These are phyloP conservation scores for Macaranga tanarius DNA, from an alignment of 441 rosid genomes.

Conservation along the genomic window DNA sequence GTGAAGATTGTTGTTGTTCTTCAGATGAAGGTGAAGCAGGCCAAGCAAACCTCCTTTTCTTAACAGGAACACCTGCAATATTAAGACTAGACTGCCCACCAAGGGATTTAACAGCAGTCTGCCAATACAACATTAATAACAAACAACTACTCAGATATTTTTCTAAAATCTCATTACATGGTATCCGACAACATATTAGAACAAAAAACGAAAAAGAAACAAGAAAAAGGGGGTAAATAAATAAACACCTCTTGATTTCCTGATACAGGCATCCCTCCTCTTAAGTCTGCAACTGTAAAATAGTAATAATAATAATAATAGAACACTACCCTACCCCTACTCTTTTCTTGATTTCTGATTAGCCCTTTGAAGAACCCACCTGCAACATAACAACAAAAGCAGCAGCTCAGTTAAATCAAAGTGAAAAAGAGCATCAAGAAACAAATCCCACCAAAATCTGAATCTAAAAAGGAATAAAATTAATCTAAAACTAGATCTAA, in stretches of 20 bases:
- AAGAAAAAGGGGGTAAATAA: constrained; percentile 3
- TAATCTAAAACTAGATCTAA: background rate
- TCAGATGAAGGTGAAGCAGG: constrained; percentile 43
- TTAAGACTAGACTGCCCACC: constrained; percentile 52
- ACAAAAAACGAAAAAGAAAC: too few species aligned
- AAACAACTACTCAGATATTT: constrained; percentile 17
- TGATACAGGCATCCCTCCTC: constrained; percentile 46
- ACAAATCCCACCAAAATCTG: background rate
- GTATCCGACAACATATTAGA: constrained; percentile 11
- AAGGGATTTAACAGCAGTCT: constrained; percentile 52
- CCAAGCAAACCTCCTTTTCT: constrained; percentile 71
- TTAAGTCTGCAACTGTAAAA: constrained; percentile 19
- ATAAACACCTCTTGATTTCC: constrained; percentile 69
- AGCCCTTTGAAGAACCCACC: background rate
- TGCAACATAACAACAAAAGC: constrained; percentile 16
- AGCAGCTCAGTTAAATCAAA: background rate
- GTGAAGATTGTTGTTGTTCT: constrained; percentile 37
- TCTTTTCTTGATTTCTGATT: too few species aligned
- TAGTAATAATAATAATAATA: background rate
- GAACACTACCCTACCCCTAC: too few species aligned
- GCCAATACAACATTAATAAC: constrained; percentile 39
- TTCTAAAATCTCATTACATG: constrained; percentile 11
- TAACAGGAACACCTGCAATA: constrained; percentile 75
- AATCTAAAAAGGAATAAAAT: background rate
- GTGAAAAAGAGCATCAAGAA: too few species aligned